A percentile compares a stretch with the other conserved stretches of the same genome.
phyloP scores from a whole-genome alignment of 192 early-diverging fungal species.

The Phycomyces nitens region DNA sequence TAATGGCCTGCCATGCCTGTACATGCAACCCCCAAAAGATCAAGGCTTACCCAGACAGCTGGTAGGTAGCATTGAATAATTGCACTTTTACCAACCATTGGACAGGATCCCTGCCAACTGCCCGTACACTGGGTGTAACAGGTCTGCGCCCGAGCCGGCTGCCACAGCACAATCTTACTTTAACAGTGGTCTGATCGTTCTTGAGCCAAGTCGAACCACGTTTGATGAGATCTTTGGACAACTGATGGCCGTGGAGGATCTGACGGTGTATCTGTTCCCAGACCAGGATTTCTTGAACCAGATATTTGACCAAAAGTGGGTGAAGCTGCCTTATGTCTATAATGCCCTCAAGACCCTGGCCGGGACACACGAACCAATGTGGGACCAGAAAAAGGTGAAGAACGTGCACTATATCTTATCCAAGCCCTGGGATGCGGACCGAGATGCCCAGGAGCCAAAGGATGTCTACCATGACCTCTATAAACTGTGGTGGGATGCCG shows the following conservation, averaged over 20 bases:
- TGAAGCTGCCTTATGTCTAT: slow-evolving; percentile 40
- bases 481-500: slow-evolving; percentile 12
- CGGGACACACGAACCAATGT: slow-evolving; percentile 34
- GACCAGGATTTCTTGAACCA: slow-evolving; percentile 53
- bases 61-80: slow-evolving; percentile 21
- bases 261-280: slow-evolving; percentile 29
- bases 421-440: slow-evolving; percentile 40
- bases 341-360: slow-evolving; percentile 48
- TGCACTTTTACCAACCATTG: slow-evolving; percentile 8
- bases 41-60: slow-evolving; percentile 33
- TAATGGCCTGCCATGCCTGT: slow-evolving; percentile 43
- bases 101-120: slow-evolving; percentile 36
- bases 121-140: slow-evolving; percentile 29
- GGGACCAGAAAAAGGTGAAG: slow-evolving; percentile 32
- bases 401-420: slow-evolving; percentile 47
- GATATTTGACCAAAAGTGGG: slow-evolving; percentile 40
- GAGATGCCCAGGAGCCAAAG: background rate
- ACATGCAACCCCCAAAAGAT: slow-evolving; percentile 43
- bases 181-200: slow-evolving; percentile 48
- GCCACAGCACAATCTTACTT: slow-evolving; percentile 33
- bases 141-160: slow-evolving; percentile 1
- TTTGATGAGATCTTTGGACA: slow-evolving; percentile 29
- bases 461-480: background rate
- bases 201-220: slow-evolving; percentile 24
- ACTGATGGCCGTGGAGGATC: slow-evolving; percentile 18